These are phyloP conservation scores for Aureobasidium lini DNA, from an alignment of 2,329 filamentous ascomycete species.

Conservation along the genomic window DNA sequence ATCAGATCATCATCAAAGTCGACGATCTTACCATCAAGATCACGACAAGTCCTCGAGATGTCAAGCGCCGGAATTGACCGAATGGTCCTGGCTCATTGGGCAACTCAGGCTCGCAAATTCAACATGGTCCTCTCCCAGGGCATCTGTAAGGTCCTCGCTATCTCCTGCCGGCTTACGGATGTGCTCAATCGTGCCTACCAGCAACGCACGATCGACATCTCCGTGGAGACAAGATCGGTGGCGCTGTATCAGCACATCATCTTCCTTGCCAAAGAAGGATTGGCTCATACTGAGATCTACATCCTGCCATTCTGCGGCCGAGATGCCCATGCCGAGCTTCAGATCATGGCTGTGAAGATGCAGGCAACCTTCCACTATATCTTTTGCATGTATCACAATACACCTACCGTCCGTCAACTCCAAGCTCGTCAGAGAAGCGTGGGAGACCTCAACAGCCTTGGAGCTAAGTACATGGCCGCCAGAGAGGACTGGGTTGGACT, in stretches of 20 bases:
- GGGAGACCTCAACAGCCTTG: not conserved
- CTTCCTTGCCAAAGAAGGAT: constrained; percentile 88
- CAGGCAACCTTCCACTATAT: constrained; percentile 94
- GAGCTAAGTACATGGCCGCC: not conserved
- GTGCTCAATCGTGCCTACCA: constrained; percentile 78
- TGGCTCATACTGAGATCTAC: constrained; percentile 77
- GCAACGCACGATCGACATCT: constrained; percentile 70
- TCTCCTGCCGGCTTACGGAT: constrained; percentile 79
- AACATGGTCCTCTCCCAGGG: constrained; percentile 71
- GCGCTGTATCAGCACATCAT: constrained; percentile 86
- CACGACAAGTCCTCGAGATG: constrained; percentile 48
- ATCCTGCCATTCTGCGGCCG: constrained; percentile 67
- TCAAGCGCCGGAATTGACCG: constrained; percentile 95
- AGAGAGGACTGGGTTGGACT: not conserved
- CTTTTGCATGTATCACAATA: constrained; percentile 92
- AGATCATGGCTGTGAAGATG: constrained; percentile 84
- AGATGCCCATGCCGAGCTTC: constrained; percentile 69
- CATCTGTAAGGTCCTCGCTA: constrained; percentile 84
- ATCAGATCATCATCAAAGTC: not conserved
- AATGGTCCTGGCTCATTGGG: constrained; percentile 88
- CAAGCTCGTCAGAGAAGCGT: constrained; percentile 25
- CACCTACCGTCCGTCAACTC: constrained; percentile 61
- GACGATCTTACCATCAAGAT: not conserved
- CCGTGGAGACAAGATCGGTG: constrained; percentile 69
- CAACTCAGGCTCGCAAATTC: constrained; percentile 61